Percentiles rank a stretch among this genome's conserved stretches.
These are phyloP conservation scores for Leucoagaricus sp. DNA, from an alignment of 1,284 basidiomycete genomes.

Conservation along the genomic window DNA sequence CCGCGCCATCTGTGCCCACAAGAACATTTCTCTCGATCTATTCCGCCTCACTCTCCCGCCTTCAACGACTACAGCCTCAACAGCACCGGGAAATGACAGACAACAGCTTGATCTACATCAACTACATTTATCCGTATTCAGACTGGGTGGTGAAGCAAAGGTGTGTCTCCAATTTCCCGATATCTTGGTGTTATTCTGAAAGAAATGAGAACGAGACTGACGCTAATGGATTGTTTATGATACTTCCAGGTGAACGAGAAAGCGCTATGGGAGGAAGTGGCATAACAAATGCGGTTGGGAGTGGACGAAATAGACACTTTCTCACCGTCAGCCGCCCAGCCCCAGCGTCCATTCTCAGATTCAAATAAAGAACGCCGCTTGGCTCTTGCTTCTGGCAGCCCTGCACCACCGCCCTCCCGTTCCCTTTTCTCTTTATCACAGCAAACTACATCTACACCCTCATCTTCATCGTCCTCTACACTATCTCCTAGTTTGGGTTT, in stretches of 20 bases:
- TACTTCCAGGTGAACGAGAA: constrained; percentile 2
- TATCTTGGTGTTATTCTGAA: no score
- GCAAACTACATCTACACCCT: neutral
- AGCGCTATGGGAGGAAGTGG: constrained; percentile 6
- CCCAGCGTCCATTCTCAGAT: constrained; percentile 3
- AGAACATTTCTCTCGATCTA: constrained; percentile 5
- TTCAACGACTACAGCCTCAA: neutral
- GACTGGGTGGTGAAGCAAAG: constrained; percentile 5
- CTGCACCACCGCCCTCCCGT: no score
- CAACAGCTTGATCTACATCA: no score
- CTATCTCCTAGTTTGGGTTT: no score
- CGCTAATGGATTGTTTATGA: neutral
- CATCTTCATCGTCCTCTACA: no score
- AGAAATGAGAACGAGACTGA: no score
- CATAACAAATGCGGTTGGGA: neutral
- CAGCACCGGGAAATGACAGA: no score
- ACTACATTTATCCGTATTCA: no score
- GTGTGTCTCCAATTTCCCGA: neutral
- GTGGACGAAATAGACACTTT: constrained; percentile 11
- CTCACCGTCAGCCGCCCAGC: constrained; percentile 8
- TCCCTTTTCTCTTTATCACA: neutral
- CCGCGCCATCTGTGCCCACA: no score
- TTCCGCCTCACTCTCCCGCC: neutral
- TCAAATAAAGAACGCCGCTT: neutral
- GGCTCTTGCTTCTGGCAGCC: no score